Conservation (phyloP, 257 asterid genomes). For the Fraxinus anomala region DNA sequence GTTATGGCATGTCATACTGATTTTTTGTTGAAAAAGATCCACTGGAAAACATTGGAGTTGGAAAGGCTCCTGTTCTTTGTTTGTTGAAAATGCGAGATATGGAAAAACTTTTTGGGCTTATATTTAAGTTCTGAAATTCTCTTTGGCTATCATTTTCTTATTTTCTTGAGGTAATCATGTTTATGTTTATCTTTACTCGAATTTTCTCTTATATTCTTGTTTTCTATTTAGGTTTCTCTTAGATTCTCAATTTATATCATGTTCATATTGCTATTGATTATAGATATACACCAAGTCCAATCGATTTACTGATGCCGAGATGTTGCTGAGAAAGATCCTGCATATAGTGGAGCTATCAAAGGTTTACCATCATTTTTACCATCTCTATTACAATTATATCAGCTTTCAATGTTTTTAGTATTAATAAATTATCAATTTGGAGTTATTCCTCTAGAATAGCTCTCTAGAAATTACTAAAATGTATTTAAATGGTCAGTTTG, state of each 20-base stretch:
- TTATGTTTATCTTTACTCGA: not conserved
- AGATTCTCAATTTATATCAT: not conserved
- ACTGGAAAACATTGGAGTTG: not conserved
- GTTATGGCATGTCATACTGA: not conserved
- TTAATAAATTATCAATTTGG: slow-evolving; percentile 15
- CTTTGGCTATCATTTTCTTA: not conserved
- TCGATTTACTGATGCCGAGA: slow-evolving; percentile 70
- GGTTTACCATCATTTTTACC: slow-evolving; percentile 45
- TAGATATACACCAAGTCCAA: slow-evolving; percentile 70
- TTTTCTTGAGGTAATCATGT: not conserved
- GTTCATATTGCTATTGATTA: slow-evolving; percentile 26
- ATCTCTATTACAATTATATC: not conserved
- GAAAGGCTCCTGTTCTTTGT: not conserved
- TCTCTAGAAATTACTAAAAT: slow-evolving; percentile 8
- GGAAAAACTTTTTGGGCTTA: not conserved
- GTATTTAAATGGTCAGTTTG: slow-evolving; percentile 11
- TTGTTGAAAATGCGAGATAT: not conserved
- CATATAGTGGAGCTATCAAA: slow-evolving; percentile 70
- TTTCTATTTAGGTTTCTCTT: slow-evolving; percentile 1
- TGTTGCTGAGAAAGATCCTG: slow-evolving; percentile 65
- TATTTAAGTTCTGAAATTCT: not conserved
- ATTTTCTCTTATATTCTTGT: slow-evolving; percentile 12
- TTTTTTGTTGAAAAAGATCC: not conserved
- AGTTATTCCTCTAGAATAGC: not conserved
- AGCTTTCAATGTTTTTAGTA: not conserved